These are phyloP conservation scores for Aspergillus sp. DNA, from an alignment of 2,329 filamentous ascomycete genomes.

Conservation along the genomic window DNA sequence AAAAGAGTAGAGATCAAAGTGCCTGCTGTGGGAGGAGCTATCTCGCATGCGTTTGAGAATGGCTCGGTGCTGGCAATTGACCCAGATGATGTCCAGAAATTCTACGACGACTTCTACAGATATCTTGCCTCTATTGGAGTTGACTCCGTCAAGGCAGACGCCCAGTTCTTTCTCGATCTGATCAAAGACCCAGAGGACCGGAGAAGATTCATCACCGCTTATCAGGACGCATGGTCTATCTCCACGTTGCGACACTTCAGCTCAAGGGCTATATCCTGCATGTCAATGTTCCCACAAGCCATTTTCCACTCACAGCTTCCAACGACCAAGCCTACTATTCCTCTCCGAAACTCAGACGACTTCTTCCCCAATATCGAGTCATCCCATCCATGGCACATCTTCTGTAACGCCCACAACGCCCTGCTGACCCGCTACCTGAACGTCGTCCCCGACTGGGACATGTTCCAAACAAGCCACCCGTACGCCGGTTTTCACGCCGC, in stretches of 20 bases:
- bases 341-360: constrained; percentile 82
- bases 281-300: constrained; percentile 86
- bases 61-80: constrained; percentile 71
- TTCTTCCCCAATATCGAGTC: constrained; percentile 83
- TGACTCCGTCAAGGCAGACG: constrained; percentile 90
- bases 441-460: constrained; percentile 80
- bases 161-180: constrained; percentile 84
- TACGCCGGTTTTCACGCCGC: constrained; percentile 87
- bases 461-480: constrained; percentile 68
- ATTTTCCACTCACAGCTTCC: constrained; percentile 83
- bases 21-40: constrained; percentile 53
- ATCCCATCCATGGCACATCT: constrained; percentile 93
- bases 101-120: constrained; percentile 89
- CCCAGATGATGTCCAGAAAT: constrained; percentile 69
- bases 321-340: constrained; percentile 69
- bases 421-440: constrained; percentile 84
- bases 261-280: constrained; percentile 82
- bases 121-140: constrained; percentile 76
- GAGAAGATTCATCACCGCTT: constrained; percentile 70
- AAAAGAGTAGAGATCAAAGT: constrained; percentile 58
- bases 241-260: constrained; percentile 76
- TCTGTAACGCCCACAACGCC: constrained; percentile 87
- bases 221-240: constrained; percentile 84
- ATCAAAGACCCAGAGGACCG: constrained; percentile 69
- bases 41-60: constrained; percentile 26